Evolutionary conservation across 1,284 basidiomycete species (phyloP), one percentile per base, ranked within the genome.

Genomic region (Agaricales sp.): DNA sequence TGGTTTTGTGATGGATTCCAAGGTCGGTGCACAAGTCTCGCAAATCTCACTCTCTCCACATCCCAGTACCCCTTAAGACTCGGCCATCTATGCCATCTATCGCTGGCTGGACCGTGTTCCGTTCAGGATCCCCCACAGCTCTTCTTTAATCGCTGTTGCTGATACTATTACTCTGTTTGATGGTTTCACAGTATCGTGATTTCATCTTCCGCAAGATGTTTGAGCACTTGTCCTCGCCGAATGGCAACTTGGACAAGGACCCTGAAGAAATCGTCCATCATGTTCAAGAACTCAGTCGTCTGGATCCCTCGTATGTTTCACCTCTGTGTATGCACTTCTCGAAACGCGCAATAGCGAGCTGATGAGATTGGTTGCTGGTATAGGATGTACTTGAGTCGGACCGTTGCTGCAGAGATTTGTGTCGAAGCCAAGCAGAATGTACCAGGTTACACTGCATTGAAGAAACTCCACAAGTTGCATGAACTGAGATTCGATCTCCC

Each of bases 131-230:
- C n/a, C n/a, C n/a, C n/a, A n/a, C n/a, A n/a, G n/a, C n/a, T n/a
- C n/a, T n/a, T n/a, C n/a, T n/a, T n/a, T n/a, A n/a, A n/a, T n/a
- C n/a, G n/a, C n/a, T n/a, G n/a, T n/a, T n/a, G n/a, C n/a, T n/a
- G n/a, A n/a, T n/a, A n/a, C n/a, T n/a, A n/a, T n/a, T n/a, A n/a
- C n/a, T n/a, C n/a, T n/a, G n/a, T 41, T 48, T 24, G 38, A 30
- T 21, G 39, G 25, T 23, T 37, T 43, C 50, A 21, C 55, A 87
- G 83, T 85, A 87, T 59, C 82, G 83, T 45, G 80, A 87, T 59
- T 87, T 86, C 56, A 77, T 87, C 11, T 87, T 87, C 60, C 80
- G 84, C 49, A 85, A 85, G 62, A 86, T 87, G 76, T 87, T 87
- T 55, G 83, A 86, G 63, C 75, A 77, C 51, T 70, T 74, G 38